Evolutionary conservation across 1,284 basidiomycete genomes (phyloP).

Genomic region (Trichosporon inkin): DNA sequence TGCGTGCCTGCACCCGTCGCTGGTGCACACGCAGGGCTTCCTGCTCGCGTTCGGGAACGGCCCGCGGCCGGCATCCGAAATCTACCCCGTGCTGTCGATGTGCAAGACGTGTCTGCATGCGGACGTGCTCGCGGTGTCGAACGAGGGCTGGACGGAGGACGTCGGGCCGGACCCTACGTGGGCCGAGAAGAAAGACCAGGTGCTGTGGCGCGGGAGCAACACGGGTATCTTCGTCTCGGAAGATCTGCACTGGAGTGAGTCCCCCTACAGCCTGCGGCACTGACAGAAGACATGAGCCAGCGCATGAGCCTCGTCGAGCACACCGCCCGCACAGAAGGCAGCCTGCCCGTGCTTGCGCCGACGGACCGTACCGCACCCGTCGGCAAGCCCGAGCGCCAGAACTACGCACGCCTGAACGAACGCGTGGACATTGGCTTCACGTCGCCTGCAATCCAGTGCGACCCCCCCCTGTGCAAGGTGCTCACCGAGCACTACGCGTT

Average conservation of each 20-base stretch:
- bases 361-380: slow-evolving; percentile 43
- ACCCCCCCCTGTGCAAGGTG: slow-evolving; percentile 51
- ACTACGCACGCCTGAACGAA: slow-evolving; percentile 51
- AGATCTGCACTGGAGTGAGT: slow-evolving; percentile 54
- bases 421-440: slow-evolving; percentile 47
- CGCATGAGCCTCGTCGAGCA: slow-evolving; percentile 49
- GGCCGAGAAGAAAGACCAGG: slow-evolving; percentile 59
- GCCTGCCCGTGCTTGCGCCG: slow-evolving; percentile 46
- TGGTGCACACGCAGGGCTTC: slow-evolving; percentile 58
- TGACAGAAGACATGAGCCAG: slow-evolving; percentile 52
- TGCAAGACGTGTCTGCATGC: slow-evolving; percentile 58
- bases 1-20: slow-evolving; percentile 58
- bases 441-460: slow-evolving; percentile 53
- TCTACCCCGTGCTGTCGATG: slow-evolving; percentile 58
- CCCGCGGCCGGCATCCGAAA: slow-evolving; percentile 53
- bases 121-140: slow-evolving; percentile 61
- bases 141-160: slow-evolving; percentile 46
- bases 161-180: slow-evolving; percentile 56
- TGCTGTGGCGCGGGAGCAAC: slow-evolving; percentile 64
- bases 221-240: slow-evolving; percentile 59
- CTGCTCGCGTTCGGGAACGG: slow-evolving; percentile 55
- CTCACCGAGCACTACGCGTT: slow-evolving; percentile 56
- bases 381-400: slow-evolving; percentile 47
- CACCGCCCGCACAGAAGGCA: slow-evolving; percentile 47
- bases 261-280: neutral